A percentile compares a stretch with the other conserved stretches of the same genome.
Evolutionary conservation across 495 filamentous ascomycete species (phyloP).

Genomic region (Penicillium odoratum): DNA sequence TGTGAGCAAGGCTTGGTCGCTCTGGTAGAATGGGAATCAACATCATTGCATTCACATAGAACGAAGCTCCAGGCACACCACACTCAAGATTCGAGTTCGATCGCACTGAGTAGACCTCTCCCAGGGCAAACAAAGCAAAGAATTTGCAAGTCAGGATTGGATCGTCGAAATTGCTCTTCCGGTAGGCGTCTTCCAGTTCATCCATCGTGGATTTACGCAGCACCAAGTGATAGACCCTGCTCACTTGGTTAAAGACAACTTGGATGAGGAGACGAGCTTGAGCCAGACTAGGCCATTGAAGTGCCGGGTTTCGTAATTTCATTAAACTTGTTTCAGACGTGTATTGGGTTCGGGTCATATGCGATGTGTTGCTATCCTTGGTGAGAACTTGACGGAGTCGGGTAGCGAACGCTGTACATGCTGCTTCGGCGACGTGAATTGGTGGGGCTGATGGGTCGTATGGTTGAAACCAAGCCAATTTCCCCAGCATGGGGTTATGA

Average conservation of each 20-base stretch:
- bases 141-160: slow-evolving; percentile 30
- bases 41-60: slow-evolving; percentile 34
- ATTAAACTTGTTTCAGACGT: slow-evolving; percentile 25
- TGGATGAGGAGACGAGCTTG: slow-evolving; percentile 29
- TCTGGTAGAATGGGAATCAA: slow-evolving; percentile 33
- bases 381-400: slow-evolving; percentile 33
- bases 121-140: slow-evolving; percentile 34
- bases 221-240: slow-evolving; percentile 32
- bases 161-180: slow-evolving; percentile 19
- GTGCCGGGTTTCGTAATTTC: slow-evolving; percentile 14
- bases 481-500: slow-evolving; percentile 32
- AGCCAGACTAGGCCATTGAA: slow-evolving; percentile 27
- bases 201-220: slow-evolving; percentile 28
- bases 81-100: slow-evolving; percentile 13
- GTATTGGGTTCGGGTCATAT: slow-evolving; percentile 32
- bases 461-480: slow-evolving; percentile 36
- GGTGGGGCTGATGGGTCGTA: slow-evolving; percentile 31
- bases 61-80: slow-evolving; percentile 29
- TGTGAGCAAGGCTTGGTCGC: slow-evolving; percentile 26
- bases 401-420: slow-evolving; percentile 37
- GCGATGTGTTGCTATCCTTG: slow-evolving; percentile 18
- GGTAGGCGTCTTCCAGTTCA: slow-evolving; percentile 24
- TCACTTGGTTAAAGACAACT: slow-evolving; percentile 28
- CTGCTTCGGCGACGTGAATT: slow-evolving; percentile 36
- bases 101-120: slow-evolving; percentile 32